Evolutionary conservation across 495 filamentous ascomycete species (phyloP).

Genomic region (Talaromyces stipitatus): DNA sequence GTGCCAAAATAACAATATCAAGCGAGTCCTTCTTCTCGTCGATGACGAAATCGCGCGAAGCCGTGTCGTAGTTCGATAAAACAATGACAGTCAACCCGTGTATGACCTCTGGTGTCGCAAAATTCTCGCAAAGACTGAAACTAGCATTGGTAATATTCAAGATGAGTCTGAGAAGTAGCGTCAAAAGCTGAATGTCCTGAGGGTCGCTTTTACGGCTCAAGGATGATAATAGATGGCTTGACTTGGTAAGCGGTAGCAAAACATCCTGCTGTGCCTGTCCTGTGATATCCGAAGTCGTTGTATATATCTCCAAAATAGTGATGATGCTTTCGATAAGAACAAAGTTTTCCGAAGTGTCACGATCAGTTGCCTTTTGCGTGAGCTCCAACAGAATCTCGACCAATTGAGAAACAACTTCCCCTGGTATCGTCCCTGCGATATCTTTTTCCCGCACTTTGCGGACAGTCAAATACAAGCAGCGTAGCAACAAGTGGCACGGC

Average conservation of each 20-base stretch:
- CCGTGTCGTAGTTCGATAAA: constrained; percentile 27
- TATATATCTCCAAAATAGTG: constrained; percentile 59
- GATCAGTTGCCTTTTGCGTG: background rate
- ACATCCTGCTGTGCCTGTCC: constrained; percentile 16
- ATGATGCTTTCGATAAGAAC: constrained; percentile 32
- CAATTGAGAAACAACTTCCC: constrained; percentile 16
- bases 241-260: constrained; percentile 19
- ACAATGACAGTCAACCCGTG: constrained; percentile 47
- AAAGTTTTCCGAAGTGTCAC: constrained; percentile 6
- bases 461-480: constrained; percentile 20
- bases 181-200: constrained; percentile 14
- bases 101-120: constrained; percentile 52
- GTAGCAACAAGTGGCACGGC: constrained; percentile 24
- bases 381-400: constrained; percentile 20
- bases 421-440: constrained; percentile 17
- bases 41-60: constrained; percentile 31
- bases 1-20: constrained; percentile 67
- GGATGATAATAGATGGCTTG: constrained; percentile 20
- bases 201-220: constrained; percentile 6
- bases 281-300: constrained; percentile 17
- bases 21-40: constrained; percentile 42
- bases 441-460: constrained; percentile 21
- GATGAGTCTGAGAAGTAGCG: constrained; percentile 56
- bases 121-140: constrained; percentile 52
- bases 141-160: constrained; percentile 88